Base-by-base conservation (phyloP, 2,329 filamentous ascomycete species). In the Colletotrichum sp. region DNA sequence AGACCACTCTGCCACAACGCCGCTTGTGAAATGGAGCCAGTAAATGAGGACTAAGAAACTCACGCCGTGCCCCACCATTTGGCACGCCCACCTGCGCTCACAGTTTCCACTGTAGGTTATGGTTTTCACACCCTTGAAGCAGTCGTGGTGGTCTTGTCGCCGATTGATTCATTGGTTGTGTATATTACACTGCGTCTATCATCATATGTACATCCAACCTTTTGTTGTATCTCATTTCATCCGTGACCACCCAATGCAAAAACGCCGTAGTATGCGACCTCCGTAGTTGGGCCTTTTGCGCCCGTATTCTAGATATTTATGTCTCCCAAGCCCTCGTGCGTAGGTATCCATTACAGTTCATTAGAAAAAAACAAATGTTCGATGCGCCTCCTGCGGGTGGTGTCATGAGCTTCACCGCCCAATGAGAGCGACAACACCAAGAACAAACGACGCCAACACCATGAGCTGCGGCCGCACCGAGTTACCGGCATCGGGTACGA, bases 401-500 rank as follows among this genome's bases (percentile, higher is more conserved):
- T 59, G 43, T 69, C 70, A 68, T 24, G 7, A 39, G 24, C 14
- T 36, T 71, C 36, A 78, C 52, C 72, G 68, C 65, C 72, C 72
- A 39, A 71, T 26, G n/a, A 78, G 52, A 32, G 72, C 72, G 24
- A 78, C 76, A 76, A 70, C 78, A 66, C 74, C 74, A 75, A 78
- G 60, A 59, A 81, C 68, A 68, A 84, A 77, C 26, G 81, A 80
- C 18, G 77, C 59, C 68, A 82, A 70, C 66, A 82, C 66, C 61
- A 81, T 75, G 36, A 81, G 55, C 71, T 81, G 78, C 30, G 80
- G 77, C 9, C 77, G 72, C 18, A 80, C 66, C 8, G 78, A 73
- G 16, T 90, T 89, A 81, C 91, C 92, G 86, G 92, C 91, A 85
- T 90, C 91, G 82, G 94, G 94, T 81, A 95, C 89, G 81, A 97